These are phyloP conservation scores for Penicillium sp. DNA, from an alignment of 2,329 filamentous ascomycete genomes.

Conservation along the genomic window DNA sequence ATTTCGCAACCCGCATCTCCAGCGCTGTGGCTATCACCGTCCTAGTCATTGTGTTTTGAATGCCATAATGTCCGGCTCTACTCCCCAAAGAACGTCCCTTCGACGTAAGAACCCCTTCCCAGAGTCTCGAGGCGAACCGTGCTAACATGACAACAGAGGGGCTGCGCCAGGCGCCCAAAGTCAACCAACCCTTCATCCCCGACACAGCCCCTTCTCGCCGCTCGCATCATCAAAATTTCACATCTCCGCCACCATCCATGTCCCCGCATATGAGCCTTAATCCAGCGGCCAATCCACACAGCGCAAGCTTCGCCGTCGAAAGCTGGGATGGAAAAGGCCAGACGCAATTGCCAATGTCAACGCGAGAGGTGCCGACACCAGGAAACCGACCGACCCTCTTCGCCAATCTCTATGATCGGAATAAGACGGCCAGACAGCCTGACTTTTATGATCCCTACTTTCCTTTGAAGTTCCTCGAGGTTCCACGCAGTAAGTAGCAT, in stretches of 20 bases:
- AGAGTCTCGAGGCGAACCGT: not conserved
- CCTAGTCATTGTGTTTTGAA: not conserved
- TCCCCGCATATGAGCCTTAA: slow-evolving; percentile 26
- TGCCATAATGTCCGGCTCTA: slow-evolving; percentile 22
- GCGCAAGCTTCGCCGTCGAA: slow-evolving; percentile 30
- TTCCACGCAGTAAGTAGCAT: slow-evolving; percentile 35
- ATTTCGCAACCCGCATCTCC: not conserved
- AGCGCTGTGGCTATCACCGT: not conserved
- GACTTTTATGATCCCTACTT: slow-evolving; percentile 42
- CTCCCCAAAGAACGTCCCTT: slow-evolving; percentile 24
- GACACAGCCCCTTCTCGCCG: slow-evolving; percentile 39
- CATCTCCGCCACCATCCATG: slow-evolving; percentile 36
- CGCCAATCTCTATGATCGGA: slow-evolving; percentile 23
- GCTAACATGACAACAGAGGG: slow-evolving; percentile 32
- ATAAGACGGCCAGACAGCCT: slow-evolving; percentile 33
- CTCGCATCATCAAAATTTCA: slow-evolving; percentile 28
- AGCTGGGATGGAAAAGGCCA: slow-evolving; percentile 41
- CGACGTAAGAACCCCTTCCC: slow-evolving; percentile 17
- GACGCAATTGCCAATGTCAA: slow-evolving; percentile 38
- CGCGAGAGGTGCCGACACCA: slow-evolving; percentile 43
- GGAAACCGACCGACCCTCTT: slow-evolving; percentile 44
- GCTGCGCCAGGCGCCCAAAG: slow-evolving; percentile 40
- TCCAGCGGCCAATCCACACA: slow-evolving; percentile 32
- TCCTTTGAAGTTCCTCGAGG: slow-evolving; percentile 35
- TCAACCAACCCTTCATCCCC: slow-evolving; percentile 41